Evolutionary conservation across 768 basidiomycete genomes (phyloP).

Genomic region (Amanita inopinata): DNA sequence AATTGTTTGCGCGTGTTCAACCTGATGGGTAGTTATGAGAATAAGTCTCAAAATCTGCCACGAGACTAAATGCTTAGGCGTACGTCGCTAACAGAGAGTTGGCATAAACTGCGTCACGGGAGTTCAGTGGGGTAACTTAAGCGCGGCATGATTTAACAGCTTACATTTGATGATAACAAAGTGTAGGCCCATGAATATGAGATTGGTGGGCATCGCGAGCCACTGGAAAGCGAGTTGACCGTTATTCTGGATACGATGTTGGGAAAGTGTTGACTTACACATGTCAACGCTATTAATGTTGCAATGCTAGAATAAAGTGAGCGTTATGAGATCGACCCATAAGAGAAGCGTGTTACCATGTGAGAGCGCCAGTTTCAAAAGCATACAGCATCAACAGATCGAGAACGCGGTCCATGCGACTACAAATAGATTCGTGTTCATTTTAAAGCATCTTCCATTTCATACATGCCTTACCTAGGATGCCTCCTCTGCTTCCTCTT

Average conservation of each 20-base stretch:
- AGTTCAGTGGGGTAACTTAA: neutral
- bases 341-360: constrained; percentile 21
- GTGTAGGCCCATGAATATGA: constrained; percentile 45
- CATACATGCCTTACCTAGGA: constrained; percentile 20
- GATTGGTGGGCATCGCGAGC: constrained; percentile 34
- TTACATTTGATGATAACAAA: constrained; percentile 44
- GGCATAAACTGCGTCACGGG: constrained; percentile 30
- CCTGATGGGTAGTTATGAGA: neutral
- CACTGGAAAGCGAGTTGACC: constrained; percentile 25
- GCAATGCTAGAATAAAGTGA: constrained; percentile 21
- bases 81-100: constrained; percentile 42
- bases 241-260: constrained; percentile 1
- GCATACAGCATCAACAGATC: constrained; percentile 40
- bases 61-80: constrained; percentile 7
- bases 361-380: constrained; percentile 42
- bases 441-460: neutral
- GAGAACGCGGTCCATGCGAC: constrained; percentile 34
- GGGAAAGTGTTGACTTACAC: constrained; percentile 20
- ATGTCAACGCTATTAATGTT: constrained; percentile 37
- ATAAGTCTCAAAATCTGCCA: neutral
- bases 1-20: constrained; percentile 1
- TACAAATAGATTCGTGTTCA: constrained; percentile 13
- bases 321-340: neutral
- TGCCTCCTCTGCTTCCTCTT: constrained; percentile 28
- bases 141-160: constrained; percentile 7